phyloP scores from a whole-genome alignment of 1,284 basidiomycete species.

The Rhizopogon parksii region DNA sequence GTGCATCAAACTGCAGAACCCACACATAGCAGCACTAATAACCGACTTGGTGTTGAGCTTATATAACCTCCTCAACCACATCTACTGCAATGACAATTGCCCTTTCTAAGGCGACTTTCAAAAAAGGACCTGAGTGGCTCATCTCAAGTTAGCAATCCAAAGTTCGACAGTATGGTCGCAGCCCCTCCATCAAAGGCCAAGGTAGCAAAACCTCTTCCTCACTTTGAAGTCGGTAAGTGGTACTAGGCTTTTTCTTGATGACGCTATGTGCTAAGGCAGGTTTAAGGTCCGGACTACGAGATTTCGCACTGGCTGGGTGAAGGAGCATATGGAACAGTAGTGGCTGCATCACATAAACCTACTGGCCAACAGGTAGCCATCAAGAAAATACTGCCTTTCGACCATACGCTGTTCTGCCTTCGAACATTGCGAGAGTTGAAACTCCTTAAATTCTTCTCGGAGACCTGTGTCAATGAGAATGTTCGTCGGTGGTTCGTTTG shows the following conservation, averaged over 20 bases:
- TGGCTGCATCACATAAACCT: constrained; percentile 60
- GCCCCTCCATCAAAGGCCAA: constrained; percentile 14
- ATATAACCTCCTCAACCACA: background rate
- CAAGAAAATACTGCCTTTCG: constrained; percentile 82
- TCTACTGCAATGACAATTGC: background rate
- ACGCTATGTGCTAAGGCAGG: constrained; percentile 3
- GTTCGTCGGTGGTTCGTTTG: constrained; percentile 30
- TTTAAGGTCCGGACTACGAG: constrained; percentile 63
- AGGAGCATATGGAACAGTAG: constrained; percentile 72
- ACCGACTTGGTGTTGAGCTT: background rate
- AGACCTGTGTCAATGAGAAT: constrained; percentile 76
- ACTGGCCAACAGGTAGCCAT: constrained; percentile 66
- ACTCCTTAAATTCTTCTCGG: constrained; percentile 78
- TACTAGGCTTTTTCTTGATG: background rate
- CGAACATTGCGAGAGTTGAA: constrained; percentile 76
- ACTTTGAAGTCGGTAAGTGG: constrained; percentile 57
- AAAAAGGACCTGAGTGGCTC: too few relatives aligned
- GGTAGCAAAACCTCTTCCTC: constrained; percentile 43
- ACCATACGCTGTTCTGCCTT: constrained; percentile 74
- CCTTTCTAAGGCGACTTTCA: too few relatives aligned
- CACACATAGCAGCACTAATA: background rate
- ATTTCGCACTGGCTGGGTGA: constrained; percentile 70
- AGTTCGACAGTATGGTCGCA: background rate
- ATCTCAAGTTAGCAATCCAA: background rate
- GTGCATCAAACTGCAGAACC: background rate